Conservation (phyloP, 2,329 filamentous ascomycete species). For the Penicillium sp. region DNA sequence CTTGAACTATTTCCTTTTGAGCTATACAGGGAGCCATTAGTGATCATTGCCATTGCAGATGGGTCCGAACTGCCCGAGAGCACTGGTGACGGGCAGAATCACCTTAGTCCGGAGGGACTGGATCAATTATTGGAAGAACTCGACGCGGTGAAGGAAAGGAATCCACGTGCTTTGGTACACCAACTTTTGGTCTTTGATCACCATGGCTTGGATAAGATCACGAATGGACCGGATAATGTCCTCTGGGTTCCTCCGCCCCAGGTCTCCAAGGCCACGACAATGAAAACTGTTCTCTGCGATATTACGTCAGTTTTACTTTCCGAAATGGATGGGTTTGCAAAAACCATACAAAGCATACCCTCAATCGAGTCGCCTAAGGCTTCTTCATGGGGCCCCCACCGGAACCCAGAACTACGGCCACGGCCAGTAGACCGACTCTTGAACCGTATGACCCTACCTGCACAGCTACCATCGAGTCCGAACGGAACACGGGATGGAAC, state of each 20-base stretch:
- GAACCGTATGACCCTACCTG: slow-evolving; percentile 78
- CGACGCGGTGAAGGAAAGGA: slow-evolving; percentile 67
- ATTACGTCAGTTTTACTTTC: slow-evolving; percentile 71
- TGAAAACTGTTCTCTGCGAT: slow-evolving; percentile 77
- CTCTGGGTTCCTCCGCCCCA: slow-evolving; percentile 67
- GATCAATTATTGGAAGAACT: slow-evolving; percentile 59
- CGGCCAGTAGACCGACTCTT: slow-evolving; percentile 57
- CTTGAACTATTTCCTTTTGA: slow-evolving; percentile 84
- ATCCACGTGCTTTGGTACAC: slow-evolving; percentile 73
- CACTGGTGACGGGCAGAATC: slow-evolving; percentile 23
- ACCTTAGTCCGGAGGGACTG: slow-evolving; percentile 39
- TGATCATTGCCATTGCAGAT: slow-evolving; percentile 82
- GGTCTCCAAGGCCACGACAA: slow-evolving; percentile 71
- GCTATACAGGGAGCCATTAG: slow-evolving; percentile 77
- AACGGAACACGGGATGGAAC: slow-evolving; percentile 32
- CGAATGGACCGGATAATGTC: slow-evolving; percentile 61
- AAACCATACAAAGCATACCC: slow-evolving; percentile 68
- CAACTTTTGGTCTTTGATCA: slow-evolving; percentile 80
- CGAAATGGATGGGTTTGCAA: slow-evolving; percentile 72
- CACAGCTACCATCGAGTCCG: slow-evolving; percentile 50
- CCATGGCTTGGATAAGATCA: slow-evolving; percentile 54
- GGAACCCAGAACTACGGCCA: slow-evolving; percentile 46
- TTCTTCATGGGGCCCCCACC: slow-evolving; percentile 49
- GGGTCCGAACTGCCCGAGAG: slow-evolving; percentile 62
- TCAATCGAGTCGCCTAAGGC: slow-evolving; percentile 72